Base-by-base conservation (phyloP, 495 filamentous ascomycete genomes). In the Xylaria venustula region DNA sequence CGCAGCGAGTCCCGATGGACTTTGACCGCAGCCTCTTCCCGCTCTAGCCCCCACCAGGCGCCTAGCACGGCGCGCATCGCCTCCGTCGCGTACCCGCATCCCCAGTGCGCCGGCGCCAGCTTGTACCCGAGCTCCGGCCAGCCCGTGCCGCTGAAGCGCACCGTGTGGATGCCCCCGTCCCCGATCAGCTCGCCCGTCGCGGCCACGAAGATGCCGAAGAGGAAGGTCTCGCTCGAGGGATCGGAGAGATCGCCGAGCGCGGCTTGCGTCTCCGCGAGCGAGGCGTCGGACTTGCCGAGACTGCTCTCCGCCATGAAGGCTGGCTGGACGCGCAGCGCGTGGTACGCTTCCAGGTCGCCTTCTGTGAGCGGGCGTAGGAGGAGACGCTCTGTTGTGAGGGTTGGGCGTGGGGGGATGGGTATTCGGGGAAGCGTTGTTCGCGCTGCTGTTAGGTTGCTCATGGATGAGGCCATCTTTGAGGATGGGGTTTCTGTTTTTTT, bases 81-180 rank as follows among this genome's bases (percentile, higher is more conserved):
- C 66, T 82, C 79, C 1, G 76, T 78, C 12, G 65, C 78, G 15
- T 73, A 57, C 22, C 79, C 79, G 53, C 63, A 69, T 0, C 79
- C 79, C 79, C 79, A 81, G 34, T 25, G 23, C 58, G 75, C 74
- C 40, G 58, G 66, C 28, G 62, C 60, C 19, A 82, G 36, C 70
- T 81, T 78, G 60, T 82, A 82, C n/a, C 79, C 79, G n/a, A 79
- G 36, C 64, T 77, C 79, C 2, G 79, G 79, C 76, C 76, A 79
- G 9, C 76, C 76, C 11, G 72, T 61, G 19, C 20, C 34, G 44
- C 46, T 54, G 17, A 25, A 50, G 20, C 48, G 58, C 17, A 54
- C 25, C 17, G 48, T 57, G 45, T 74, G 70, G 17, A 51, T 58
- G 19, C 76, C 75, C 25, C 74, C 74, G 7, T 68, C 54, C 19